Evolutionary conservation across 129 eudicot genomes (phyloP), one percentile per base, ranked within the genome.

Genomic region (Kitagawia praeruptora): DNA sequence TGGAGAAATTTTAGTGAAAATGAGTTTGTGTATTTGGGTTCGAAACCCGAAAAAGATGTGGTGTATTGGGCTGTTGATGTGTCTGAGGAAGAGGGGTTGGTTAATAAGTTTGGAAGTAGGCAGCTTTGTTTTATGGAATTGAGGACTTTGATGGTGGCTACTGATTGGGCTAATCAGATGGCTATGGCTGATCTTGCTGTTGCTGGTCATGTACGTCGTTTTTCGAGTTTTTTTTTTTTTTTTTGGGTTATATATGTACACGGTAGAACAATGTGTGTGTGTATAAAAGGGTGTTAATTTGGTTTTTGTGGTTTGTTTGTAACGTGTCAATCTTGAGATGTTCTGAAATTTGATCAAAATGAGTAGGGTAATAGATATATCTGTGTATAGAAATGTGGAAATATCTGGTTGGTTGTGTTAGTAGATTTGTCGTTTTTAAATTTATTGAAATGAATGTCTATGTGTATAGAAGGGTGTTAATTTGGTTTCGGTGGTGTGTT

Each of bases 71-170:
- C 87, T 38, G 78, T 92, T 64, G 98, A 95, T 89, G 93, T 89
- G 41, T 76, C 96, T 75, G 91, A 87, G 13, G 96, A 83, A 48
- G 48, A 27, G 63, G 86, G 79, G 53, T 74, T 92, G 96, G 97
- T 90, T 47, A 81, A 75, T 79, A 82, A 88, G 53, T 82, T 92
- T 80, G 90, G 91, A 47, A 86, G 80, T 27, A 86, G 77, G 74
- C 75, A 79, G 34, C 80, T 92, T 56, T 90, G 86, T 81, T 94
- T 94, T 82, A 92, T 87, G 85, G 96, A 94, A 82, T 78, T 94
- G 86, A 94, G 97, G 90, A 95, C 98, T 84, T 84, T 95, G 76
- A 95, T 95, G 98, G 96, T 95, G 54, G 98, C 98, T 34, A 87
- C 97, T 78, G 98, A 92, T 86, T 95, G 97, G 98, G 81, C 86